Base-by-base conservation (phyloP, 257 asterid species). In the Petunia axillaris region DNA sequence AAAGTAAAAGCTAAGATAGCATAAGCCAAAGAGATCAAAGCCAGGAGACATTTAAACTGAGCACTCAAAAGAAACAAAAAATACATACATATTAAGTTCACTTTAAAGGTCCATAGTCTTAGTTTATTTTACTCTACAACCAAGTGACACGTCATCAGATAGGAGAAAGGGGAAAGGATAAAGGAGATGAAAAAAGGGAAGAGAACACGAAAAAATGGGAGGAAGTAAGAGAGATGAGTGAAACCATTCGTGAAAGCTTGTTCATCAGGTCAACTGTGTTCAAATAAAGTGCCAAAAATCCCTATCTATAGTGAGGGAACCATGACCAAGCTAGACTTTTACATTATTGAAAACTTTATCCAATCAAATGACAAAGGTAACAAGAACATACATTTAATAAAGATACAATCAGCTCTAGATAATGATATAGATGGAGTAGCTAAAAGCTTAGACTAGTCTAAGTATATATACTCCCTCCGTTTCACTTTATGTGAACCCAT, bases 1-100 rank as follows among this genome's bases (percentile, higher is more conserved):
- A 60, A 78, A 83, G 80, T 59, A 77, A 84, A 76, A 43, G 37
- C 63, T 66, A 77, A 67, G 50, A 50, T 73, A 83, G 79, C 76
- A 44, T 46, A 53, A 75, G 50, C 14, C 36, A 44, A 64, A 25
- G 44, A 50, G 15, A 81, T 41, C 62, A 50, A 48, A 13, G 46
- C 44, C 50, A 73, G 62, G 46, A 73, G 50, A 35, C 35, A 48
- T 73, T 50, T 50, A 25, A 25, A 46, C 53, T 62, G 66, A 36
- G n/a, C 67, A 84, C 25, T 38, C 44, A 62, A 55, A 38, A 48
- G 38, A 35, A 8, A 3, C 41, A 48, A 4, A 36, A 43, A 41
- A 58, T 13, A 35, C 58, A n/a, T 35, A 62, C 40, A 40, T 38
- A 73, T 41, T 2, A 37, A 52, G 62, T 73, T 73, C 46, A 50